Percentiles rank a stretch among this genome's conserved stretches.
Conservation (phyloP, 1,284 basidiomycete species). For the Ceratobasidium sp. region DNA sequence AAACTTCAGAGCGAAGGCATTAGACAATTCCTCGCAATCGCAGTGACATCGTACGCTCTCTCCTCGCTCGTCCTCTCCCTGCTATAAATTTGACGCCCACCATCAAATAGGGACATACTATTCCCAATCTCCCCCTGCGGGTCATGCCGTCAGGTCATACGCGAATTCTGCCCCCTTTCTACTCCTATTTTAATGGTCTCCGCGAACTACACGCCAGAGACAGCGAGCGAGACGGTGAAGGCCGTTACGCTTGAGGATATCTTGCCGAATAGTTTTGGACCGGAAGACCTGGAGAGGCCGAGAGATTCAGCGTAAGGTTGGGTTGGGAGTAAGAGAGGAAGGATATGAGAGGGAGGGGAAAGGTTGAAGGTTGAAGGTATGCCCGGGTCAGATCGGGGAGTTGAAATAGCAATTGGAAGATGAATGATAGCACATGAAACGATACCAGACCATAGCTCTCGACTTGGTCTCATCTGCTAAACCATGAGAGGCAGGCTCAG, state of each 20-base stretch:
- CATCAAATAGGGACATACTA: no score
- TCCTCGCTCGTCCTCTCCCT: slow-evolving; percentile 10
- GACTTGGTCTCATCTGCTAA: no score
- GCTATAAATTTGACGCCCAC: no score
- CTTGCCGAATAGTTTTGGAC: slow-evolving; percentile 15
- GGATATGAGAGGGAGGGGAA: no score
- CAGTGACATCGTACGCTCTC: slow-evolving; percentile 74
- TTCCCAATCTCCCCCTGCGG: slow-evolving; percentile 82
- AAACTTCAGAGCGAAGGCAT: slow-evolving; percentile 77
- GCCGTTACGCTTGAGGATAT: slow-evolving; percentile 78
- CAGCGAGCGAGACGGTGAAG: slow-evolving; percentile 64
- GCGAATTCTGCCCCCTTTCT: slow-evolving; percentile 84
- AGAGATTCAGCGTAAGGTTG: neutral
- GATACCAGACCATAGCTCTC: no score
- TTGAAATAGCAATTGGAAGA: no score
- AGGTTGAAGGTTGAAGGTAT: no score
- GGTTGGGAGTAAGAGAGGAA: no score
- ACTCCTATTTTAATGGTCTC: slow-evolving; percentile 84
- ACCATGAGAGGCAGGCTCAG: no score
- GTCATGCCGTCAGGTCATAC: slow-evolving; percentile 89
- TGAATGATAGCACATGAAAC: no score
- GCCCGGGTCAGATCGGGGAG: no score
- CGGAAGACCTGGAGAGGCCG: slow-evolving; percentile 10
- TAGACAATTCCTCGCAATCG: slow-evolving; percentile 75
- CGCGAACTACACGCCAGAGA: no score